phyloP scores from a whole-genome alignment of 176 grass and related monocot species.

The Sorghum bicolor region Sorghum_bicolor_NCBIv3 NC_012879.2:57586001-57586500 shows the following conservation, averaged over 20 bases:
- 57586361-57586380: neutral
- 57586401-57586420: neutral
- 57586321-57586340: conserved; percentile 36
- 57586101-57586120: conserved; percentile 65
- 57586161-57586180: conserved; percentile 5
- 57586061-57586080: conserved; percentile 65
- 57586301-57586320: conserved; percentile 47
- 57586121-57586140: conserved; percentile 11
- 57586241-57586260: conserved; percentile 60
- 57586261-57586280: conserved; percentile 61
- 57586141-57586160: neutral
- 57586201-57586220: conserved; percentile 20
- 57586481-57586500: neutral
- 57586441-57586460: conserved; percentile 7
- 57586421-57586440: neutral
- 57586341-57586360: conserved; percentile 8
- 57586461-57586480: conserved; percentile 1
- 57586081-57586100: conserved; percentile 72
- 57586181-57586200: neutral
- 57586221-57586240: conserved; percentile 71
- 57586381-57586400: neutral
- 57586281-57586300: conserved; percentile 61
- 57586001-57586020: conserved; percentile 6
- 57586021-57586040: conserved; percentile 34
- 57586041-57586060: conserved; percentile 79